Conservation (phyloP, 1,284 basidiomycete genomes). For the Microbotryum lychnidis-dioicae region DNA sequence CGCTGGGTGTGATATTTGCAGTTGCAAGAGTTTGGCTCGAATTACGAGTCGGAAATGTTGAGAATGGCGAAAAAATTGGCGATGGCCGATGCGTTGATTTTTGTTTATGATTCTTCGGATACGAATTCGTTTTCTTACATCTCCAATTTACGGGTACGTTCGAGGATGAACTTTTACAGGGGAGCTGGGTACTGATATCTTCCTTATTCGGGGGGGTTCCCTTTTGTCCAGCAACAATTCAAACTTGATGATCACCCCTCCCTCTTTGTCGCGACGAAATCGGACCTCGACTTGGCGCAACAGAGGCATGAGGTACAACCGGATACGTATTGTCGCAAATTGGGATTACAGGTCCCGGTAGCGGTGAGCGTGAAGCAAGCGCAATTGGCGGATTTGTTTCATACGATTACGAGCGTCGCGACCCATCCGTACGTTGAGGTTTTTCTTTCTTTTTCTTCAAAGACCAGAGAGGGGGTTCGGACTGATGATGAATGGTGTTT, state of each 20-base stretch:
- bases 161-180: too few species aligned
- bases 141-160: conserved; percentile 77
- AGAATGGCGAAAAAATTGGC: conserved; percentile 85
- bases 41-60: conserved; percentile 84
- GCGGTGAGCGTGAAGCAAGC: conserved; percentile 78
- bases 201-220: background rate
- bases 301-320: conserved; percentile 96
- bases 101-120: conserved; percentile 94
- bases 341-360: conserved; percentile 78
- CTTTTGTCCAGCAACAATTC: conserved; percentile 73
- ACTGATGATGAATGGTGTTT: too few species aligned
- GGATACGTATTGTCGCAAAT: conserved; percentile 83
- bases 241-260: conserved; percentile 87
- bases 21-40: conserved; percentile 95
- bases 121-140: conserved; percentile 99
- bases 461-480: too few species aligned
- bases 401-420: conserved; percentile 71
- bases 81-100: conserved; percentile 85
- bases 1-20: conserved; percentile 37
- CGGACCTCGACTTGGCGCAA: conserved; percentile 89
- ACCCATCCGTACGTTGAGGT: conserved; percentile 66
- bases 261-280: conserved; percentile 97
- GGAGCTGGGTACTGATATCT: background rate
- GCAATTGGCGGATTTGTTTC: conserved; percentile 82
- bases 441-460: background rate